phyloP scores from a whole-genome alignment of 1,139 yeast genomes.

The Blastobotrys petasosporus region DNA sequence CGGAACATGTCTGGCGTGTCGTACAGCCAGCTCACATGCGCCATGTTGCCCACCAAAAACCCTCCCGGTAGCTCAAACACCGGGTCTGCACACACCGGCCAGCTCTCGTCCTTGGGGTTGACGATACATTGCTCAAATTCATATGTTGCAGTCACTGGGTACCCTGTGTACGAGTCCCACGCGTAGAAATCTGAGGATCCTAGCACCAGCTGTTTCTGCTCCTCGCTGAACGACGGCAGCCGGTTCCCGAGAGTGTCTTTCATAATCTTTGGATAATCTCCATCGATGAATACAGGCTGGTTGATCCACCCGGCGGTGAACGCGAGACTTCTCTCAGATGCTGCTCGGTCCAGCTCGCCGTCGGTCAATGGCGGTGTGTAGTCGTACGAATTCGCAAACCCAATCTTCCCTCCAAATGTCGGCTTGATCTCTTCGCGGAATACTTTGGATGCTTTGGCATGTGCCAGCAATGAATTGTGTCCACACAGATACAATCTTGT shows the following conservation, averaged over 20 bases:
- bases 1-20: constrained; percentile 23
- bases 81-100: constrained; percentile 23
- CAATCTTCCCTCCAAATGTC: constrained; percentile 25
- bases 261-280: constrained; percentile 34
- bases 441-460: constrained; percentile 31
- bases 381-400: constrained; percentile 28
- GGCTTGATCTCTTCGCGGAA: constrained; percentile 33
- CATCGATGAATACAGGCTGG: constrained; percentile 33
- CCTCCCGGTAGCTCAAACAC: constrained; percentile 25
- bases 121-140: constrained; percentile 27
- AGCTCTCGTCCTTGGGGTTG: constrained; percentile 15
- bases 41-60: constrained; percentile 34
- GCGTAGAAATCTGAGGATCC: constrained; percentile 36
- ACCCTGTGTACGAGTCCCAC: constrained; percentile 37
- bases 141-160: constrained; percentile 28
- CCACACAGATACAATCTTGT: constrained; percentile 23
- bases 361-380: constrained; percentile 23
- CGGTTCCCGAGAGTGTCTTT: constrained; percentile 22
- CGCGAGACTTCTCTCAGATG: constrained; percentile 32
- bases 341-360: constrained; percentile 20
- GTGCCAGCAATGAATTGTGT: constrained; percentile 33
- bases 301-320: constrained; percentile 32
- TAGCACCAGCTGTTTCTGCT: constrained; percentile 27
- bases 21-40: constrained; percentile 26
- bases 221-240: constrained; percentile 29